Base-by-base conservation (phyloP, 371 early-diverging fungal genomes). In the Mortierella sp. region DNA sequence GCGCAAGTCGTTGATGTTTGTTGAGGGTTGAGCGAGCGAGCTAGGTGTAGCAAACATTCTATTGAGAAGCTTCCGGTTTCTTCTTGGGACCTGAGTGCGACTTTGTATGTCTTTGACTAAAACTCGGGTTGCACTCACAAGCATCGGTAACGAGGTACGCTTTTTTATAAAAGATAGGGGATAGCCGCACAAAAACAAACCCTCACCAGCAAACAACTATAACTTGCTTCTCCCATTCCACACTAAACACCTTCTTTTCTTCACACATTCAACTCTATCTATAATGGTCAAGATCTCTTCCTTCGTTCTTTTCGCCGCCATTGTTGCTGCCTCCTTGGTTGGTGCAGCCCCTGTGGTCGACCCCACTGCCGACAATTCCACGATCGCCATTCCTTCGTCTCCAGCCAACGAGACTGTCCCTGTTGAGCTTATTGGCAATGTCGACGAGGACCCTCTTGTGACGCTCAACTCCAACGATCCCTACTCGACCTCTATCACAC, bases 401-500 rank as follows among this genome's bases (percentile, higher is more conserved):
- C 51, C 74, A 41, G 27, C 41, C 29, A 38, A 35, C n/a, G 74
- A 74, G 24, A 44, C 58, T 0, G n/a, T 10, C 58, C 38, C 74
- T 4, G 41, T 38, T 10, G 68, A 68, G 43, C 35, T 41, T 44
- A n/a, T 43, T 58, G 56, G 12, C 41, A 49, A n/a, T 16, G 18
- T 11, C 16, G 29, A 46, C n/a, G 46, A 68, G 43, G 68, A 68
- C 24, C 41, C 41, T 38, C 21, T 68, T 21, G 68, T 68, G 68
- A 68, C 68, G 3, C 18, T 68, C 41, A 68, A 68, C 11, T 68
- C 68, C 68, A 41, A 41, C 4, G 41, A 74, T 32, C 54, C 46
- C 24, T 75, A 71, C n/a, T 58, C 74, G 27, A 21, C 75, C 51
- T 80, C 72, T 2, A 43, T 49, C 75, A 75, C 12, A 24, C 70